These are phyloP conservation scores for Marasmius tenuissimus DNA, from an alignment of 1,284 basidiomycete genomes.

Conservation along the genomic window DNA sequence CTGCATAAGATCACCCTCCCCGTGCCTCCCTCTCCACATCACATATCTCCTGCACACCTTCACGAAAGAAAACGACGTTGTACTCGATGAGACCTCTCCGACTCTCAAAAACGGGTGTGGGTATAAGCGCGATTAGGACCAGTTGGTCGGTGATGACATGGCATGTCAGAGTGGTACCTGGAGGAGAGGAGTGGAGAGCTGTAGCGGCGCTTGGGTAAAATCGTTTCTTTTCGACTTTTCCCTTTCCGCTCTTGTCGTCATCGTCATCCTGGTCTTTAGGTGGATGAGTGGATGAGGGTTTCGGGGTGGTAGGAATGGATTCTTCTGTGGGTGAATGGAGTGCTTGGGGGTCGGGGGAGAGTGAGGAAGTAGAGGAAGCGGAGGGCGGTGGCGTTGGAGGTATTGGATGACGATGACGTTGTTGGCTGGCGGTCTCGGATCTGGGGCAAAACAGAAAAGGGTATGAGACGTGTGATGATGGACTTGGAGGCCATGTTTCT, in stretches of 20 bases:
- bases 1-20: conserved; percentile 20
- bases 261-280: not conserved
- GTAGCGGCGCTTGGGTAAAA: conserved; percentile 57
- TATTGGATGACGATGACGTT: conserved; percentile 22
- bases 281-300: conserved; percentile 7
- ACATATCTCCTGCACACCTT: conserved; percentile 77
- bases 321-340: conserved; percentile 6
- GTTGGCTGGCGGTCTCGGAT: conserved; percentile 35
- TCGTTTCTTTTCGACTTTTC: conserved; percentile 21
- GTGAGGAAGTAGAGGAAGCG: conserved; percentile 8
- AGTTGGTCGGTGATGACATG: conserved; percentile 84
- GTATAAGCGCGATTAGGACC: conserved; percentile 80
- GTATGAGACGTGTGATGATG: not conserved
- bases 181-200: conserved; percentile 59
- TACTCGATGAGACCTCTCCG: conserved; percentile 87
- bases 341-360: conserved; percentile 1
- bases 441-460: conserved; percentile 19
- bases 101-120: conserved; percentile 77
- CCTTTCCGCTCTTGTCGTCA: conserved; percentile 2
- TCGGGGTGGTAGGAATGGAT: conserved; percentile 7
- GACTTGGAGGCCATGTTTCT: conserved; percentile 14
- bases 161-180: conserved; percentile 78
- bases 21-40: conserved; percentile 65
- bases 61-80: conserved; percentile 87
- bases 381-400: conserved; percentile 25